Percentiles rank a stretch among this genome's conserved stretches.
Conservation (phyloP, 768 basidiomycete genomes). For the Candolleomyces aberdarensis region DNA sequence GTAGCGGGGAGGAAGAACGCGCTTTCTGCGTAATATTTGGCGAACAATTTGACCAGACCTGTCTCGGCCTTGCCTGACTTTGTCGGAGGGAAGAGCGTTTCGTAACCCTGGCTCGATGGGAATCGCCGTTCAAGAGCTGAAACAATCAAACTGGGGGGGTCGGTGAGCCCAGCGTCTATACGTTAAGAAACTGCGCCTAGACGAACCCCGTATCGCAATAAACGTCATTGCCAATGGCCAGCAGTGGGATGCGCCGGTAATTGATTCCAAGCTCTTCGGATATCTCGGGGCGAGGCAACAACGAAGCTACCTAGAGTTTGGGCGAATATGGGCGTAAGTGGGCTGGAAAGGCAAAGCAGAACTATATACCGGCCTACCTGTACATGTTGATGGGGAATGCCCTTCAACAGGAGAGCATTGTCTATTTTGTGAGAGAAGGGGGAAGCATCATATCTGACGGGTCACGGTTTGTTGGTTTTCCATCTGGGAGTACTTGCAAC, state of each 20-base stretch:
- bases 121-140: conserved; percentile 52
- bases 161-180: neutral
- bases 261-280: conserved; percentile 47
- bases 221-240: conserved; percentile 59
- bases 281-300: conserved; percentile 57
- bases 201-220: conserved; percentile 54
- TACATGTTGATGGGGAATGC: conserved; percentile 45
- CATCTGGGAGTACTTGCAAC: neutral
- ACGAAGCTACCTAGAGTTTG: conserved; percentile 39
- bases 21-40: conserved; percentile 43
- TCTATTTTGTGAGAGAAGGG: conserved; percentile 52
- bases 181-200: neutral
- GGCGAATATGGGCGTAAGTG: neutral
- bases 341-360: neutral
- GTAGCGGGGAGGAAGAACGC: conserved; percentile 40
- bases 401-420: conserved; percentile 47
- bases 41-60: conserved; percentile 46
- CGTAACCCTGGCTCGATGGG: conserved; percentile 44
- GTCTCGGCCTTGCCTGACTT: conserved; percentile 41
- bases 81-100: conserved; percentile 45
- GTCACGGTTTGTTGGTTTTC: neutral
- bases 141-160: conserved; percentile 39
- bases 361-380: conserved; percentile 31
- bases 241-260: conserved; percentile 58
- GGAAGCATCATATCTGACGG: conserved; percentile 46